Percentiles rank a stretch among this genome's conserved stretches.
Evolutionary conservation across 2,329 filamentous ascomycete species (phyloP).

Genomic region (Botrytis paeoniae): DNA sequence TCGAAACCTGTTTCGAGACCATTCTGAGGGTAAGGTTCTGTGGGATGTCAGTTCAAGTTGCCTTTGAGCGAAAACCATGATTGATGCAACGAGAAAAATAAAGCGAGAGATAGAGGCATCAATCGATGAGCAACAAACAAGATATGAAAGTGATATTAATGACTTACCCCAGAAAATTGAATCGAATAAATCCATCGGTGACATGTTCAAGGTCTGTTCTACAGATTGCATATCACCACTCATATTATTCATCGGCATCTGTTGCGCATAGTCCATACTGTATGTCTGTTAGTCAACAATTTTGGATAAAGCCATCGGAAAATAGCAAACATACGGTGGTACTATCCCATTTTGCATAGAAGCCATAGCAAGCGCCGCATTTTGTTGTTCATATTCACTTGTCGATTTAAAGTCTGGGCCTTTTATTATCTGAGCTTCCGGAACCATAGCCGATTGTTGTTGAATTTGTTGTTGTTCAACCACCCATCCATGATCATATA

Average conservation of each 20-base stretch:
- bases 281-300: not conserved
- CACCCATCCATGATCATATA: slow-evolving; percentile 63
- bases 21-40: slow-evolving; percentile 18
- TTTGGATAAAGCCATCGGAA: not conserved
- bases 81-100: not conserved
- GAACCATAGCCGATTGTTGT: slow-evolving; percentile 29
- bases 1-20: slow-evolving; percentile 18
- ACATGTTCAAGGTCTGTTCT: slow-evolving; percentile 58
- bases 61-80: not conserved
- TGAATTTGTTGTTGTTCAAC: slow-evolving; percentile 45
- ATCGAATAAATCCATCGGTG: slow-evolving; percentile 65
- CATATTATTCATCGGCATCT: slow-evolving; percentile 35
- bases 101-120: not conserved
- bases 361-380: slow-evolving; percentile 62
- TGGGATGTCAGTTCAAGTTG: not conserved
- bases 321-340: slow-evolving; percentile 31
- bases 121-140: not conserved
- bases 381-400: slow-evolving; percentile 43
- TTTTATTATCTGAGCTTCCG: slow-evolving; percentile 20
- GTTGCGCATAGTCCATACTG: slow-evolving; percentile 41
- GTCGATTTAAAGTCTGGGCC: slow-evolving; percentile 23
- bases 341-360: slow-evolving; percentile 58
- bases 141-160: not conserved
- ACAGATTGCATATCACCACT: slow-evolving; percentile 46
- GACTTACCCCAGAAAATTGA: slow-evolving; percentile 65